Percentiles rank a stretch among this genome's conserved stretches.
Conservation (phyloP, 2,329 filamentous ascomycete species). For the Fusarium sp. region DNA sequence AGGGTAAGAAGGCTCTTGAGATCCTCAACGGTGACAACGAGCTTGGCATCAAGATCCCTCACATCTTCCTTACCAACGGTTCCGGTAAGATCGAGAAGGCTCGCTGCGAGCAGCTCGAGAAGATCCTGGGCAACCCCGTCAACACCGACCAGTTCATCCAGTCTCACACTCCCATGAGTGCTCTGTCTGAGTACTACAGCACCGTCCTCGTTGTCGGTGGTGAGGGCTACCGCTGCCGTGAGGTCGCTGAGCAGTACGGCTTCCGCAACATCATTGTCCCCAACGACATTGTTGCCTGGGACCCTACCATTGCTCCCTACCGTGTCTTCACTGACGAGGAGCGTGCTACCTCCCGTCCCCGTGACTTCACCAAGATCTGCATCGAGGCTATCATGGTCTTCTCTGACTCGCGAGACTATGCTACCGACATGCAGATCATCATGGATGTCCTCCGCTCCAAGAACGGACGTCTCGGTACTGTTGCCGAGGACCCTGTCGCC, state of each 20-base stretch:
- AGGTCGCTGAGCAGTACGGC: slow-evolving; percentile 71
- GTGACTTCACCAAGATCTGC: slow-evolving; percentile 81
- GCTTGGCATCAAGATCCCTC: slow-evolving; percentile 86
- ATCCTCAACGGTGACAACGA: slow-evolving; percentile 80
- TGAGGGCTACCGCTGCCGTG: slow-evolving; percentile 78
- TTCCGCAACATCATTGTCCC: slow-evolving; percentile 86
- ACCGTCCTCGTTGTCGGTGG: slow-evolving; percentile 83
- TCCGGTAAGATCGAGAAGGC: slow-evolving; percentile 92
- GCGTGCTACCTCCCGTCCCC: slow-evolving; percentile 75
- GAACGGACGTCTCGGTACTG: slow-evolving; percentile 80
- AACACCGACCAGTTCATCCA: slow-evolving; percentile 76
- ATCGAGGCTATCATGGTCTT: slow-evolving; percentile 92
- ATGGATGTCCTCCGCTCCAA: slow-evolving; percentile 83
- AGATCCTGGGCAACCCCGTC: slow-evolving; percentile 53
- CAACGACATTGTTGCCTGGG: slow-evolving; percentile 80
- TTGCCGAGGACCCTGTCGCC: slow-evolving; percentile 54
- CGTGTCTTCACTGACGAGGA: slow-evolving; percentile 74
- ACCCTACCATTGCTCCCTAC: slow-evolving; percentile 87
- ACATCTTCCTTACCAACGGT: slow-evolving; percentile 93
- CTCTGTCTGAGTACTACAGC: slow-evolving; percentile 81
- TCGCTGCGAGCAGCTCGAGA: slow-evolving; percentile 81
- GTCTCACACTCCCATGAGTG: slow-evolving; percentile 84
- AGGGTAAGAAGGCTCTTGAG: slow-evolving; percentile 78
- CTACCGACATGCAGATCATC: slow-evolving; percentile 85
- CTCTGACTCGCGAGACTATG: slow-evolving; percentile 95